phyloP scores from a whole-genome alignment of 129 eudicot genomes.

The Chrysanthemum seticuspe region DNA sequence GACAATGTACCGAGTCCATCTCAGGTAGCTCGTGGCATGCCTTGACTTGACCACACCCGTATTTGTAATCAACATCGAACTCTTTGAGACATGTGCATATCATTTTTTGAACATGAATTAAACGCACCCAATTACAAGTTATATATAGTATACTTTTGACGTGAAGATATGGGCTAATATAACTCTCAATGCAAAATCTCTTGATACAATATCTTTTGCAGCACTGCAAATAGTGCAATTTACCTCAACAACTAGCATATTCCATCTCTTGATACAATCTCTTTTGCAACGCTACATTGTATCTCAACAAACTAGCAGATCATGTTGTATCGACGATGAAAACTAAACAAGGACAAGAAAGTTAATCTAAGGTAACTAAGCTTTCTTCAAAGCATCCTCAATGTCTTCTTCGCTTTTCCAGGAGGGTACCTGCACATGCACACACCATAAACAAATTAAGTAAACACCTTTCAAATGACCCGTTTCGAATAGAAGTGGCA shows the following conservation, averaged over 20 bases:
- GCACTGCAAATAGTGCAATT: too few species aligned
- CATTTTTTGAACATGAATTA: not conserved
- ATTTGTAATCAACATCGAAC: too few species aligned
- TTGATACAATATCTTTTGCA: not conserved
- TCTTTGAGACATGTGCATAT: not conserved
- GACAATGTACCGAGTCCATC: not conserved
- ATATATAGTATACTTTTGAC: not conserved
- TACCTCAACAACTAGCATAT: too few species aligned
- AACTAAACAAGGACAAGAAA: not conserved
- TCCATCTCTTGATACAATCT: not conserved
- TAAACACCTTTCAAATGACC: too few species aligned
- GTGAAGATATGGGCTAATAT: not conserved
- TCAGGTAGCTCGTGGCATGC: too few species aligned
- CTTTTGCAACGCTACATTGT: not conserved
- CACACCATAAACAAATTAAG: not conserved
- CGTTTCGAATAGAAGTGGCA: too few species aligned
- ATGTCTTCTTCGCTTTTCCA: conserved; percentile 59
- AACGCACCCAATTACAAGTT: not conserved
- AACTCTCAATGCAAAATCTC: not conserved
- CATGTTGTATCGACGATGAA: not conserved
- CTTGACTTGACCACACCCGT: too few species aligned
- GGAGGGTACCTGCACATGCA: conserved; percentile 51
- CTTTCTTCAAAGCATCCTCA: conserved; percentile 61
- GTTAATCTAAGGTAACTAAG: conserved; percentile 45
- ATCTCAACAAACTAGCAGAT: not conserved